Evolutionary conservation across 1,284 basidiomycete genomes (phyloP), one percentile per base, ranked within the genome.

Genomic region (Rhizoctonia solani): DNA sequence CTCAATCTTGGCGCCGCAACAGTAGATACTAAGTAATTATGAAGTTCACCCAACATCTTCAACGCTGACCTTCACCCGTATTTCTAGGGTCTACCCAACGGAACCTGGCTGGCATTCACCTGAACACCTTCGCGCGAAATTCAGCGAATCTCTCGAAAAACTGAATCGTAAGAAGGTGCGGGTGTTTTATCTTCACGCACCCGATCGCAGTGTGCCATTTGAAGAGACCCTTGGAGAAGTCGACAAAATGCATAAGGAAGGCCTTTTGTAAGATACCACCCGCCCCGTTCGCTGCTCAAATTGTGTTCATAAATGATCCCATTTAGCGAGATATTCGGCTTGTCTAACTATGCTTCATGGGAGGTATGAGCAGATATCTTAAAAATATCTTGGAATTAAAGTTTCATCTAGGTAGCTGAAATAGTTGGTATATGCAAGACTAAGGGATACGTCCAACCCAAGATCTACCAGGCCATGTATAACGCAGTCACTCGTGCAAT

Each of bases 391-490:
- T 53, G 13, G n/a, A 41, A n/a, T 9, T 32, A 42, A 13, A 34
- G 30, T 41, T 29, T 42, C 44, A 52, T 44, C n/a, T 56, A 82
- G 81, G 84, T 87, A 2, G 83, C 84, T 4, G 80, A 84, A 69
- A 78, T 88, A 52, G 79, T 82, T 13, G 77, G 77, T 13, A 83
- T 87, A 32, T 83, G 82, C 74, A 80, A 80, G 49, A 75, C 77
- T 8, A 81, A 85, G 23, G 78, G 78, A 21, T 87, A 79, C 73
- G 76, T 87, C 6, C 74, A 78, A 68, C 85, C 85, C 1, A 80
- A 76, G 54, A 81, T 85, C 16, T 85, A 86, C 70, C 83, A 86
- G 74, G 66, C 47, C 0, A 82, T 83, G 79, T 84, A 84, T 73
- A 84, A 84, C 66, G 80, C 82, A 1, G 76, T 84, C 69, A 83